Conservation (phyloP, 768 basidiomycete genomes). For the Termitomyces sp. region DNA sequence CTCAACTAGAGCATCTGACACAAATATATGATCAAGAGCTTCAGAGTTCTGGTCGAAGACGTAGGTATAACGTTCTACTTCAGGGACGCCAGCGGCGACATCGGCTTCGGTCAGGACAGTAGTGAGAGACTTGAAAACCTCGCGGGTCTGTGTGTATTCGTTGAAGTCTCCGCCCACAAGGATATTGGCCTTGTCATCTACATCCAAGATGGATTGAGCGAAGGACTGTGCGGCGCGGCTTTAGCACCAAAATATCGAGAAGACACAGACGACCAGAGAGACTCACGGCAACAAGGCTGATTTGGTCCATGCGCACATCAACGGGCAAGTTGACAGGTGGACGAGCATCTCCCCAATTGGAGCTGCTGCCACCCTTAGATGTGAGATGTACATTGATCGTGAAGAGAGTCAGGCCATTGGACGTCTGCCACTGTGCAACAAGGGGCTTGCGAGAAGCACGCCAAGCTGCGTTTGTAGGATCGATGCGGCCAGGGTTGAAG, state of each 20-base stretch:
- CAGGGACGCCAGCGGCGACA: conserved; percentile 38
- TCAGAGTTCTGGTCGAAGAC: conserved; percentile 54
- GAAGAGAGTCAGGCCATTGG: conserved; percentile 38
- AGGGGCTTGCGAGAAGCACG: conserved; percentile 52
- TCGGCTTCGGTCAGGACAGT: conserved; percentile 42
- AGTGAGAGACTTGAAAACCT: conserved; percentile 40
- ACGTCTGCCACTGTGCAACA: conserved; percentile 49
- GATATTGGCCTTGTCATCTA: conserved; percentile 40
- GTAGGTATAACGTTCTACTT: conserved; percentile 55
- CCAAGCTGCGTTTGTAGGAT: conserved; percentile 53
- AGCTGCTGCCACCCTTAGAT: conserved; percentile 52
- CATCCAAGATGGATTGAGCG: conserved; percentile 34
- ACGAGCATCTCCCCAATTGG: conserved; percentile 48
- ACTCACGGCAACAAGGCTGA: conserved; percentile 44
- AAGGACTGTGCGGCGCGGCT: conserved; percentile 33
- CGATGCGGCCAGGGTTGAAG: conserved; percentile 58
- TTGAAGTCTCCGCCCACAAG: conserved; percentile 59
- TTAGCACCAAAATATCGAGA: background rate
- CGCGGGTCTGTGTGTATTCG: conserved; percentile 48
- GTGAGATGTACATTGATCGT: conserved; percentile 57
- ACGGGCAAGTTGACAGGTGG: conserved; percentile 52
- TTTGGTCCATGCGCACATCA: conserved; percentile 43
- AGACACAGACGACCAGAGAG: background rate
- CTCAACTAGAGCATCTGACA: conserved; percentile 37
- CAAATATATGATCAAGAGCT: conserved; percentile 55